A percentile compares a stretch with the other conserved stretches of the same genome.
phyloP scores from a whole-genome alignment of 805 yeast genomes.

The Barnettozyma botsteinii region DNA sequence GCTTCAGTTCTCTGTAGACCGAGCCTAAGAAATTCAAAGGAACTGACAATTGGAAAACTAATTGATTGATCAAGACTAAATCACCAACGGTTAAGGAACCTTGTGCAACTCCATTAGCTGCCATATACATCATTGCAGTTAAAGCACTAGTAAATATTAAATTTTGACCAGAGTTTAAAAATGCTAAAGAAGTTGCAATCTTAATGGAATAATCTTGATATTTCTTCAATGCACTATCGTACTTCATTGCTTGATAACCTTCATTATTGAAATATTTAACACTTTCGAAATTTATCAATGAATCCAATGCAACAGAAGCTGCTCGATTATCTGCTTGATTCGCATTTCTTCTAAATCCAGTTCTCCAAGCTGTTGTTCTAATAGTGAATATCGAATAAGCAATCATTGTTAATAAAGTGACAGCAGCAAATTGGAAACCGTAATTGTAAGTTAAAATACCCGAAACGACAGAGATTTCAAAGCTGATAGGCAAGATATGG shows the following conservation, averaged over 20 bases:
- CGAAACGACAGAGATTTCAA: conserved; percentile 89
- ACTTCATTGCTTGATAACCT: conserved; percentile 67
- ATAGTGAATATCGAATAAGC: conserved; percentile 85
- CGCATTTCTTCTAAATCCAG: conserved; percentile 82
- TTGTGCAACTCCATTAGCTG: conserved; percentile 83
- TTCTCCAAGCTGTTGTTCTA: conserved; percentile 93
- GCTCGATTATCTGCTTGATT: conserved; percentile 93
- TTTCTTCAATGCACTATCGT: conserved; percentile 63
- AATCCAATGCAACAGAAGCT: conserved; percentile 92
- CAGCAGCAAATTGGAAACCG: conserved; percentile 83
- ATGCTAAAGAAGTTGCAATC: conserved; percentile 81
- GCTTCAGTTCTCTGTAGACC: conserved; percentile 91
- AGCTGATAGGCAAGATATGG: conserved; percentile 87
- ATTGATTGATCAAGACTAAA: conserved; percentile 86
- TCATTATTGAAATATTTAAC: conserved; percentile 95
- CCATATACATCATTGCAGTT: conserved; percentile 98
- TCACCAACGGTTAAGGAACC: conserved; percentile 91
- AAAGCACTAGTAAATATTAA: conserved; percentile 80
- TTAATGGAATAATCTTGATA: conserved; percentile 69
- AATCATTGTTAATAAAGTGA: conserved; percentile 83
- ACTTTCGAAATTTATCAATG: conserved; percentile 88
- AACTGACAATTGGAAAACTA: conserved; percentile 92
- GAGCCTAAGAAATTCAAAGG: conserved; percentile 94
- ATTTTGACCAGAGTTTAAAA: conserved; percentile 73
- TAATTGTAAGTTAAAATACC: conserved; percentile 91